Evolutionary conservation across 2,329 filamentous ascomycete species (phyloP).

Genomic region (Scytalidium lignicola): DNA sequence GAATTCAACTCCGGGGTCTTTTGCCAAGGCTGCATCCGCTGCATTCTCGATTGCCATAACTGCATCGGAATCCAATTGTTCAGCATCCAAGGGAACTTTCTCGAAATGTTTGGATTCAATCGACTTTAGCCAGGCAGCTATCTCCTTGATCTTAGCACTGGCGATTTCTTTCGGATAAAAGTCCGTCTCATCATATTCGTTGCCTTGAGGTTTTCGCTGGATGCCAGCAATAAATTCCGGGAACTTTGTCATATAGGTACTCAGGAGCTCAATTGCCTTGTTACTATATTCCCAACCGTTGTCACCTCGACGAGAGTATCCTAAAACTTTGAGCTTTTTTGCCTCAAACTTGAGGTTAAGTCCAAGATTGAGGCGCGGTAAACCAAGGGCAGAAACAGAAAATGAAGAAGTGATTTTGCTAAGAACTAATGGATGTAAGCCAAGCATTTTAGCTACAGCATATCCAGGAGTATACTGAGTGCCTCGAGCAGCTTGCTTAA

Average conservation of each 20-base stretch:
- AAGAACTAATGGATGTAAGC: conserved; percentile 78
- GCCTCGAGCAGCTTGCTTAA: conserved; percentile 60
- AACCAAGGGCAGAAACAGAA: conserved; percentile 73
- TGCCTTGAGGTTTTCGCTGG: conserved; percentile 77
- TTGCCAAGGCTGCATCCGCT: conserved; percentile 58
- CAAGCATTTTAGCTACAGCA: conserved; percentile 76
- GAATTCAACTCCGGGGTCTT: conserved; percentile 48
- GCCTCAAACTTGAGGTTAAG: conserved; percentile 96
- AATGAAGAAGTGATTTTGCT: conserved; percentile 97
- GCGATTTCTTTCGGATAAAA: conserved; percentile 75
- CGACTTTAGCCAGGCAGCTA: conserved; percentile 86
- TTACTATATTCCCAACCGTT: conserved; percentile 95
- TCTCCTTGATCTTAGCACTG: conserved; percentile 82
- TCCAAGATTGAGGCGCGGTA: conserved; percentile 76
- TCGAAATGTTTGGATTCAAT: conserved; percentile 90
- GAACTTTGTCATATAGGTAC: conserved; percentile 88
- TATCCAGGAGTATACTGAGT: conserved; percentile 83
- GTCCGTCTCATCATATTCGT: conserved; percentile 77
- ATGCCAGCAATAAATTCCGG: conserved; percentile 93
- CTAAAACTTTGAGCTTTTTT: conserved; percentile 90
- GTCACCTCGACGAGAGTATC: conserved; percentile 81
- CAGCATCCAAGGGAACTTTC: conserved; percentile 90
- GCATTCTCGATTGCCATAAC: conserved; percentile 75
- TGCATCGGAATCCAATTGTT: conserved; percentile 88
- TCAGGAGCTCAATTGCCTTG: conserved; percentile 73